Conservation (phyloP, 805 yeast genomes). For the Wickerhamiella dianesei region DNA sequence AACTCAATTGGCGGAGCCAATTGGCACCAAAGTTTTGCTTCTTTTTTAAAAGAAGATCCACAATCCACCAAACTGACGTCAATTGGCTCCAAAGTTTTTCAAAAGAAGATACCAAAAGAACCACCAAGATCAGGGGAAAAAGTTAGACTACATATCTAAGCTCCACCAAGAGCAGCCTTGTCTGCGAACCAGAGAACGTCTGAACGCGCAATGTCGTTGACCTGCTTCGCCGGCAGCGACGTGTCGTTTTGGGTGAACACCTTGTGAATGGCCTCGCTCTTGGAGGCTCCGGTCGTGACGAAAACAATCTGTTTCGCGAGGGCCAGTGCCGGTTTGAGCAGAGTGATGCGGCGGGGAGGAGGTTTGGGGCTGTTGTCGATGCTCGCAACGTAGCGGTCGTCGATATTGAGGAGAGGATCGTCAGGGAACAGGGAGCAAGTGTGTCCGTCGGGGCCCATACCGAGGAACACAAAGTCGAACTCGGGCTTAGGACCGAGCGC, state of each 20-base stretch:
- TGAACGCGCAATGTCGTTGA: slow-evolving; percentile 39
- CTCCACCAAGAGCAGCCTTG: slow-evolving; percentile 56
- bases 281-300: slow-evolving; percentile 82
- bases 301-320: slow-evolving; percentile 48
- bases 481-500: slow-evolving; percentile 24
- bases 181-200: slow-evolving; percentile 74
- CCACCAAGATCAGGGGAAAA: too few relatives aligned
- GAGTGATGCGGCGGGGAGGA: slow-evolving; percentile 78
- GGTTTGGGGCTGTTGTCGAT: slow-evolving; percentile 84
- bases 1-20: too few relatives aligned
- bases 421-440: slow-evolving; percentile 89
- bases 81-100: too few relatives aligned
- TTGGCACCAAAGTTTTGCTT: too few relatives aligned
- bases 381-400: slow-evolving; percentile 39
- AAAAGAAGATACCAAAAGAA: too few relatives aligned
- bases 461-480: slow-evolving; percentile 59
- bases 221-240: slow-evolving; percentile 53
- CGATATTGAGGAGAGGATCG: slow-evolving; percentile 51
- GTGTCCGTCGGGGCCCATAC: slow-evolving; percentile 95
- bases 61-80: too few relatives aligned
- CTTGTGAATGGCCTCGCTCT: slow-evolving; percentile 56
- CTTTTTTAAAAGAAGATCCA: too few relatives aligned
- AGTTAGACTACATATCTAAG: background rate
- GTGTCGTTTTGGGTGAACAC: slow-evolving; percentile 40
- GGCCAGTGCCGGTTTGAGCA: slow-evolving; percentile 65